A percentile compares a stretch with the other conserved stretches of the same genome.
phyloP scores from a whole-genome alignment of 2,329 filamentous ascomycete genomes.

The Fusarium sp. region DNA sequence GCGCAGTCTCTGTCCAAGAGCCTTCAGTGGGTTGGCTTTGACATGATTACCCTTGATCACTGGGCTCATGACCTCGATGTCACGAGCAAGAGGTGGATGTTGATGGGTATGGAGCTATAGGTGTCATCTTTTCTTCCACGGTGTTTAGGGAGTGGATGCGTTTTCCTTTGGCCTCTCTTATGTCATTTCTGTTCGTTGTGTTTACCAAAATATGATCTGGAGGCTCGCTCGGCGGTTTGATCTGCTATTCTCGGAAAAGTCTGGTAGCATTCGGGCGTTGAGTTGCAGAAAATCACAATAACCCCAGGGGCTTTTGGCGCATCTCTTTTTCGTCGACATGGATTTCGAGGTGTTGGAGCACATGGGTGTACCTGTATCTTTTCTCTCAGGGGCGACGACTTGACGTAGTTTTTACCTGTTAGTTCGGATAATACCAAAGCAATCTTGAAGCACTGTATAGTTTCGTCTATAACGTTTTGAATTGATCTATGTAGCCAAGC shows the following conservation, averaged over 20 bases:
- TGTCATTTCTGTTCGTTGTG: slow-evolving; percentile 34
- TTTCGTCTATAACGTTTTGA: slow-evolving; percentile 19
- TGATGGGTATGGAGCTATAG: slow-evolving; percentile 90
- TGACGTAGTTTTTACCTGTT: slow-evolving; percentile 18
- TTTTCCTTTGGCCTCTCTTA: slow-evolving; percentile 41
- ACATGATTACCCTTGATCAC: slow-evolving; percentile 83
- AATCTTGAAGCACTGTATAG: slow-evolving; percentile 6
- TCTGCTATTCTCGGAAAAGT: slow-evolving; percentile 31
- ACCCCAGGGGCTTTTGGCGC: slow-evolving; percentile 30
- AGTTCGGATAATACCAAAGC: slow-evolving; percentile 34
- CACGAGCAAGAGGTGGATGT: slow-evolving; percentile 85
- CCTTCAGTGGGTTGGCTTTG: slow-evolving; percentile 94
- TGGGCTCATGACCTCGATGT: slow-evolving; percentile 78
- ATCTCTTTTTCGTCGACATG: slow-evolving; percentile 23
- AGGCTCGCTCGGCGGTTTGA: slow-evolving; percentile 26
- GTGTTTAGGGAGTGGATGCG: slow-evolving; percentile 39
- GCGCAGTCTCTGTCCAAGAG: slow-evolving; percentile 81
- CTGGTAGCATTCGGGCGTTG: slow-evolving; percentile 40
- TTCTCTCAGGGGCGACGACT: slow-evolving; percentile 22
- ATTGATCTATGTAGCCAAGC: slow-evolving; percentile 21
- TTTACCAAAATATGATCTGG: slow-evolving; percentile 34
- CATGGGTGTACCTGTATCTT: slow-evolving; percentile 28
- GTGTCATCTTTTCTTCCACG: slow-evolving; percentile 54
- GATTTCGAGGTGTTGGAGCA: slow-evolving; percentile 37
- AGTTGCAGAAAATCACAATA: slow-evolving; percentile 36